These are phyloP conservation scores for Roridomyces roridus DNA, from an alignment of 768 basidiomycete species.

Conservation along the genomic window DNA sequence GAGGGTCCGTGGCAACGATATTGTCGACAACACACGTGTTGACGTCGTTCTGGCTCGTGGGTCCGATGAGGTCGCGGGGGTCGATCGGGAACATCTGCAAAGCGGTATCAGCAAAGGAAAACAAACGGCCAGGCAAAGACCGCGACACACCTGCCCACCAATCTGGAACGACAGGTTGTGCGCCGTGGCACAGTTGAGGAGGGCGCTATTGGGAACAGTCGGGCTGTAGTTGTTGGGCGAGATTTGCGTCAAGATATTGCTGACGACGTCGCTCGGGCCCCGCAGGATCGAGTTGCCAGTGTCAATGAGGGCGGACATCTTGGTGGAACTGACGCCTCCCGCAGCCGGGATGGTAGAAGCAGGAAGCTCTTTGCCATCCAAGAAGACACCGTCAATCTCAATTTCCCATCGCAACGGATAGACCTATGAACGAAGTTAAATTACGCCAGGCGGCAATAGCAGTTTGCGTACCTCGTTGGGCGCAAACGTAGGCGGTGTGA, in stretches of 20 bases:
- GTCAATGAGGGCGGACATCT: slow-evolving; percentile 67
- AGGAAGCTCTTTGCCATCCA: slow-evolving; percentile 61
- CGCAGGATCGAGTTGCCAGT: slow-evolving; percentile 78
- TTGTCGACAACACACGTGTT: slow-evolving; percentile 59
- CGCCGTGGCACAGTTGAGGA: slow-evolving; percentile 56
- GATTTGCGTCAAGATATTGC: slow-evolving; percentile 46
- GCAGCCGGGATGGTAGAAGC: slow-evolving; percentile 55
- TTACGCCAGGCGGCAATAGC: not conserved
- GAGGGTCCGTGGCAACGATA: slow-evolving; percentile 66
- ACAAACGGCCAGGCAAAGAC: not conserved
- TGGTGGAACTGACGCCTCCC: slow-evolving; percentile 36
- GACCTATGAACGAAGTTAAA: slow-evolving; percentile 19
- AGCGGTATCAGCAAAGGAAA: not conserved
- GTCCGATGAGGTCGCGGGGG: slow-evolving; percentile 69
- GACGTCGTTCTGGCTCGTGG: slow-evolving; percentile 39
- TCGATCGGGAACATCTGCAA: slow-evolving; percentile 66
- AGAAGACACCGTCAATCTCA: slow-evolving; percentile 66
- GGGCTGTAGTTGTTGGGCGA: slow-evolving; percentile 44
- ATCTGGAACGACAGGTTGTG: slow-evolving; percentile 68
- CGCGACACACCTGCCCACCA: slow-evolving; percentile 52
- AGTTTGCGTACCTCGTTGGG: slow-evolving; percentile 64
- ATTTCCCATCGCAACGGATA: slow-evolving; percentile 67
- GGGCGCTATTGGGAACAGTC: slow-evolving; percentile 28
- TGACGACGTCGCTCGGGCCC: slow-evolving; percentile 71
- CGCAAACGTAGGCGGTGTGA: slow-evolving; percentile 57